A percentile compares a stretch with the other conserved stretches of the same genome.
These are phyloP conservation scores for Hyphodiscus hymeniophilus DNA, from an alignment of 495 filamentous ascomycete species.

Conservation along the genomic window DNA sequence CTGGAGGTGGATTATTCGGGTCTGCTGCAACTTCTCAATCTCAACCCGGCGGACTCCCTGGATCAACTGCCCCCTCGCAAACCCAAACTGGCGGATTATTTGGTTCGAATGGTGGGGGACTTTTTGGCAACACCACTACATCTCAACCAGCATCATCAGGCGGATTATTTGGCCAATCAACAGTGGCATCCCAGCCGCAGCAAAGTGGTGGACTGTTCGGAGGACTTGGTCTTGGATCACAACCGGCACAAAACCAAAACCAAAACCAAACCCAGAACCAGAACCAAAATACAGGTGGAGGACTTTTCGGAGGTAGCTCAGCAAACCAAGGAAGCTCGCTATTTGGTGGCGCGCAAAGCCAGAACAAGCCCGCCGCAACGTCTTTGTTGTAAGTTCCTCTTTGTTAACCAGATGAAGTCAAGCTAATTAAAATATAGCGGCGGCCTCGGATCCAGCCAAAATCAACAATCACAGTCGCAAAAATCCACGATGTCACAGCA, in stretches of 20 bases:
- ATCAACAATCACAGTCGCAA: constrained; percentile 39
- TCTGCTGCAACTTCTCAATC: constrained; percentile 27
- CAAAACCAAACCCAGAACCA: no score
- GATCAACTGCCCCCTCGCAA: constrained; percentile 23
- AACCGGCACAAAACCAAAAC: constrained; percentile 14
- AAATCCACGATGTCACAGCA: constrained; percentile 27
- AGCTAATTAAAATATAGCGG: constrained; percentile 16
- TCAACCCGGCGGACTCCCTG: constrained; percentile 30
- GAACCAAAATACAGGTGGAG: constrained; percentile 7
- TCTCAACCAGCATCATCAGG: constrained; percentile 15
- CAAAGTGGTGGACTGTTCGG: constrained; percentile 29
- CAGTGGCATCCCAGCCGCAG: constrained; percentile 20
- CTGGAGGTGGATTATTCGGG: constrained; percentile 33
- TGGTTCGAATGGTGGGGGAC: constrained; percentile 27
- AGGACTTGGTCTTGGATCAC: constrained; percentile 16
- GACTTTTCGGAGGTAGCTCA: constrained; percentile 24
- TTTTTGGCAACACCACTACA: constrained; percentile 24
- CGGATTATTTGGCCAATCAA: constrained; percentile 27
- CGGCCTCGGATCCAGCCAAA: constrained; percentile 26
- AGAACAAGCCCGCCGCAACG: constrained; percentile 19
- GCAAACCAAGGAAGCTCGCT: constrained; percentile 30
- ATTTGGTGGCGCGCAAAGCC: constrained; percentile 32
- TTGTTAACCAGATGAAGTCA: not conserved
- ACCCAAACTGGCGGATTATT: constrained; percentile 25
- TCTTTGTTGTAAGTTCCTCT: constrained; percentile 21